Evolutionary conservation across 1,284 basidiomycete genomes (phyloP).

Genomic region (Agroathelia rolfsii): DNA sequence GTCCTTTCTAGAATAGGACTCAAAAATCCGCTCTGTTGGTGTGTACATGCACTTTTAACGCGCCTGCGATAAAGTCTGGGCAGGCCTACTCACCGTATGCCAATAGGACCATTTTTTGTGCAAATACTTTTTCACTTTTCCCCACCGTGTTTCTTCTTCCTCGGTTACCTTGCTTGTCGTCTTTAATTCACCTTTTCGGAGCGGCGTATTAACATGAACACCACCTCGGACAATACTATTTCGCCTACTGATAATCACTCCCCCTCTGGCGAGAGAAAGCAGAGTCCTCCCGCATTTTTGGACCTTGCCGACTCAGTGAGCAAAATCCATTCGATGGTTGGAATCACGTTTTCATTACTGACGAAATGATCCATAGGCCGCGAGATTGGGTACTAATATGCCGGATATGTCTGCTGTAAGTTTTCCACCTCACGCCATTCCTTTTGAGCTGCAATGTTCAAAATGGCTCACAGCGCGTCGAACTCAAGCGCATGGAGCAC

Average conservation of each 20-base stretch:
- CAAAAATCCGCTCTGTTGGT: conserved; percentile 58
- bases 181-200: conserved; percentile 40
- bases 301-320: conserved; percentile 83
- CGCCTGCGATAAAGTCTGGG: too few relatives aligned
- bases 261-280: conserved; percentile 60
- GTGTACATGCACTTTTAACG: conserved; percentile 16
- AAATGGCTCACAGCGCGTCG: conserved; percentile 54
- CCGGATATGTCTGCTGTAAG: conserved; percentile 71
- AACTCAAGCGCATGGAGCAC: conserved; percentile 85
- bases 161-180: conserved; percentile 46
- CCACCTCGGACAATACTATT: conserved; percentile 56
- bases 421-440: conserved; percentile 13
- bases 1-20: conserved; percentile 68
- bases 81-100: conserved; percentile 8
- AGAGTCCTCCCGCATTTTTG: conserved; percentile 80
- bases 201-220: conserved; percentile 66
- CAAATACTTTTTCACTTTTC: conserved; percentile 52
- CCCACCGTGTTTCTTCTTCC: conserved; percentile 43
- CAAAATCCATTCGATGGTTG: conserved; percentile 16
- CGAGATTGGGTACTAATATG: conserved; percentile 75
- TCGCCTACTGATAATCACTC: conserved; percentile 60
- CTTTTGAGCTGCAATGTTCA: conserved; percentile 9
- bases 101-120: conserved; percentile 52
- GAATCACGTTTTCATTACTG: conserved; percentile 14
- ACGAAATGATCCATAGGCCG: conserved; percentile 38